Evolutionary conservation across 169 alveolate genomes (phyloP).

Genomic region (Babesia ovata): DNA sequence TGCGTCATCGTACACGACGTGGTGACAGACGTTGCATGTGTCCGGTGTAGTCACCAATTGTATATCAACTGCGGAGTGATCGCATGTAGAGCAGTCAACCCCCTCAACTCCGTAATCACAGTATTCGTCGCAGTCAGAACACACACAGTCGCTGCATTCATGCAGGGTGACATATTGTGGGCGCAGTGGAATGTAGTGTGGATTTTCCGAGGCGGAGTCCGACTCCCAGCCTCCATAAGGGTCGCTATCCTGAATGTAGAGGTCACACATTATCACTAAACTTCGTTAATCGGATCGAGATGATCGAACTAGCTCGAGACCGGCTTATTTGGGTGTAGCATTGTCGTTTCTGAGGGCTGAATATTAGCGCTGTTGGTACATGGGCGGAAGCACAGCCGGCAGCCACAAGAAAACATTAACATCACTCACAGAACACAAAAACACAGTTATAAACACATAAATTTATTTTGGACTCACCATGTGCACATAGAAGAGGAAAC

Average conservation of each 20-base stretch:
- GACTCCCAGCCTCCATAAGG: not conserved
- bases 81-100: not conserved
- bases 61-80: not conserved
- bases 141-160: not conserved
- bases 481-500: too few relatives aligned
- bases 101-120: not conserved
- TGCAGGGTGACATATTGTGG: constrained; percentile 1
- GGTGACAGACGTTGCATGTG: too few relatives aligned
- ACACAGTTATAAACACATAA: too few relatives aligned
- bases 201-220: not conserved
- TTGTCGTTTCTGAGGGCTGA: too few relatives aligned
- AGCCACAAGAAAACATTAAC: too few relatives aligned
- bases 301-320: not conserved
- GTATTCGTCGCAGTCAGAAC: not conserved
- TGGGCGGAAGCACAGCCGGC: too few relatives aligned
- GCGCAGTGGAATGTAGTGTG: not conserved
- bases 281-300: not conserved
- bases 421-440: too few relatives aligned
- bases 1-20: too few relatives aligned
- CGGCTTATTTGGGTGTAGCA: too few relatives aligned
- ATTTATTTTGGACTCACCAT: too few relatives aligned
- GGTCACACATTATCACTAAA: not conserved
- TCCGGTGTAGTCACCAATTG: too few relatives aligned
- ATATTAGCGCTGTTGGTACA: too few relatives aligned
- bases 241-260: constrained; percentile 1